Conservation (phyloP, 352 stramenopile species). For the Globisporangium orthogonon region DNA sequence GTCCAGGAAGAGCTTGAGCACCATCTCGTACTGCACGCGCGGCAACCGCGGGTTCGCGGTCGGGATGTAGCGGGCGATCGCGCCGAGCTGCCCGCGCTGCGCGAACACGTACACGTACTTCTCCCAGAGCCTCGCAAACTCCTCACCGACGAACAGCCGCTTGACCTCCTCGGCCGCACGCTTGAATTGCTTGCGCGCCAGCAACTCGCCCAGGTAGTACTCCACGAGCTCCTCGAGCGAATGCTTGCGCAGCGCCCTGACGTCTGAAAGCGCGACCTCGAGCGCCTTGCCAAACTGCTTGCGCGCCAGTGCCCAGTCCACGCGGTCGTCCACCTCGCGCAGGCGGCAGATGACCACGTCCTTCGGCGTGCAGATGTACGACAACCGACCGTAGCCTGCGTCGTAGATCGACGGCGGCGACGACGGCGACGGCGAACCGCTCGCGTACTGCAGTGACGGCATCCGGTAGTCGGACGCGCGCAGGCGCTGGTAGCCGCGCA, state of each 20-base stretch:
- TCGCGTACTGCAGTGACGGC: conserved; percentile 55
- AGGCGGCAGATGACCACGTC: conserved; percentile 82
- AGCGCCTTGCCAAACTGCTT: conserved; percentile 61
- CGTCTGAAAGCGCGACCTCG: conserved; percentile 55
- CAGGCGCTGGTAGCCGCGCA: conserved; percentile 68
- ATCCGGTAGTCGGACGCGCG: conserved; percentile 81
- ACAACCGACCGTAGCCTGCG: conserved; percentile 48
- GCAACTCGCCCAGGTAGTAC: conserved; percentile 64
- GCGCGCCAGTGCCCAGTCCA: conserved; percentile 55
- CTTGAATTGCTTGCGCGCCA: conserved; percentile 70
- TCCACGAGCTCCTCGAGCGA: conserved; percentile 64
- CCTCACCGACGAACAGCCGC: conserved; percentile 59
- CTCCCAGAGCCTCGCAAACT: conserved; percentile 67
- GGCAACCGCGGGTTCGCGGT: conserved; percentile 63
- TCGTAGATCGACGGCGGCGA: conserved; percentile 55
- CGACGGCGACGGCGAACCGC: conserved; percentile 2
- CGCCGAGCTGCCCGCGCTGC: conserved; percentile 62
- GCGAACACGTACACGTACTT: conserved; percentile 88
- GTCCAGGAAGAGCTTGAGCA: conserved; percentile 79
- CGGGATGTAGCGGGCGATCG: conserved; percentile 69
- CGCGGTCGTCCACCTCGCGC: conserved; percentile 71
- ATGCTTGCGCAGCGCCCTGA: conserved; percentile 43
- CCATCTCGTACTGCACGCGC: conserved; percentile 77
- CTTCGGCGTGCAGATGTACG: conserved; percentile 80
- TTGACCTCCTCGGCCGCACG: conserved; percentile 69